Evolutionary conservation across 2,329 filamentous ascomycete species (phyloP), one percentile per base, ranked within the genome.

Genomic region (Neopestalotiopsis sp.): DNA sequence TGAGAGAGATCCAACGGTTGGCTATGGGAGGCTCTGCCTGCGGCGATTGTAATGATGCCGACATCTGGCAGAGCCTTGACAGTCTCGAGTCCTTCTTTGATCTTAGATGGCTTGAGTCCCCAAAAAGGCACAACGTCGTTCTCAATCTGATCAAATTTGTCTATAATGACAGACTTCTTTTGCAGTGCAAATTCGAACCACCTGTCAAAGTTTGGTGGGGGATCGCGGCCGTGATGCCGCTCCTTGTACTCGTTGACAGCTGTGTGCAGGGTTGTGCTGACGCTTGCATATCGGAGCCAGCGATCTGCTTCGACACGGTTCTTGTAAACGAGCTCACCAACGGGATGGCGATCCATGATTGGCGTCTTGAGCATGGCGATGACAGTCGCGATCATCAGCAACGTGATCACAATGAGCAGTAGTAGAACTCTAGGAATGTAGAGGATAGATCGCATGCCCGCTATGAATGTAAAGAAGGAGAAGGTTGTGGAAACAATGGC

Each of bases 101-200:
- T 89, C 5, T 88, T 88, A 24, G 86, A 82, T 3, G 94, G 93
- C 20, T 89, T 81, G 67, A 97, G 75, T 1, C 87, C 89, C 92
- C 92, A 94, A 76, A 97, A 97, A 0, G 94, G 93, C 2, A 90
- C 82, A 2, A 97, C 80, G 71, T 93, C 90, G 67, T 90, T 85
- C 73, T 93, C 90, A 67, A 97, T 94, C 62, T 92, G 93, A 73
- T 93, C 90, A 73, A 93, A 97, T 71, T 93, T 90, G 74, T 97
- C 94, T 67, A 96, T 89, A 65, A 97, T 83, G 66, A 89, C 83
- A 0, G 94, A 92, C 1, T 87, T 86, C 68, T 86, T 89, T n/a
- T 87, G 83, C 70, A 87, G 88, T 5, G 94, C 93, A 75, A 93
- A 94, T 24, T 91, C 86, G 76, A 91, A 97, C 94, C 94, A 97